Evolutionary conservation across 495 filamentous ascomycete genomes (phyloP).

Genomic region (Pyrenula massariospora): DNA sequence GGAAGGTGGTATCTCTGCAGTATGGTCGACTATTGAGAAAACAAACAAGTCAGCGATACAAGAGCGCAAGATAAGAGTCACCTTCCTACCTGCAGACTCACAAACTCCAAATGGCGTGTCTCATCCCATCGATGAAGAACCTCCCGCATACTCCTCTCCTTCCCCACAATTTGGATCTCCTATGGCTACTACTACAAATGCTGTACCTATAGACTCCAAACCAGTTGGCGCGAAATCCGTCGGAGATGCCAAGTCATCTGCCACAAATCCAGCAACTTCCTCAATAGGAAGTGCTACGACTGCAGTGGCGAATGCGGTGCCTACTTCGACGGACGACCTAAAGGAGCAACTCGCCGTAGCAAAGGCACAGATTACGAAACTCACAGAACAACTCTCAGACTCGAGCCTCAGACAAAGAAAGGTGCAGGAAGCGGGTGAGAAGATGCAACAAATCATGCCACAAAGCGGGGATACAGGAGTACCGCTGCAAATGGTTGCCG

Average conservation of each 20-base stretch:
- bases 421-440: constrained; percentile 20
- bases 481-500: constrained; percentile 73
- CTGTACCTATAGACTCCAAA: constrained; percentile 12
- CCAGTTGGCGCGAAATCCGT: constrained; percentile 31
- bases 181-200: constrained; percentile 23
- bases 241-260: constrained; percentile 22
- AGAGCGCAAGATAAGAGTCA: constrained; percentile 95
- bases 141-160: constrained; percentile 46
- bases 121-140: constrained; percentile 29
- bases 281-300: constrained; percentile 28
- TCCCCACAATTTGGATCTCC: constrained; percentile 39
- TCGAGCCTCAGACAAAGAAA: constrained; percentile 62
- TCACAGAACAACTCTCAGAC: constrained; percentile 59
- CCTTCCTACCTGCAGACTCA: constrained; percentile 54
- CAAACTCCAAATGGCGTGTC: constrained; percentile 23
- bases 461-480: constrained; percentile 58
- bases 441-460: constrained; percentile 20
- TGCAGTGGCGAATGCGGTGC: constrained; percentile 26
- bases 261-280: constrained; percentile 13
- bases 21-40: constrained; percentile 67
- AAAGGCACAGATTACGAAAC: constrained; percentile 55
- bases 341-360: constrained; percentile 65
- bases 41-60: constrained; percentile 64
- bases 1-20: constrained; percentile 33
- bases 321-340: constrained; percentile 49